Evolutionary conservation across 2,329 filamentous ascomycete genomes (phyloP), one percentile per base, ranked within the genome.

Genomic region (Pseudopyricularia javanii): DNA sequence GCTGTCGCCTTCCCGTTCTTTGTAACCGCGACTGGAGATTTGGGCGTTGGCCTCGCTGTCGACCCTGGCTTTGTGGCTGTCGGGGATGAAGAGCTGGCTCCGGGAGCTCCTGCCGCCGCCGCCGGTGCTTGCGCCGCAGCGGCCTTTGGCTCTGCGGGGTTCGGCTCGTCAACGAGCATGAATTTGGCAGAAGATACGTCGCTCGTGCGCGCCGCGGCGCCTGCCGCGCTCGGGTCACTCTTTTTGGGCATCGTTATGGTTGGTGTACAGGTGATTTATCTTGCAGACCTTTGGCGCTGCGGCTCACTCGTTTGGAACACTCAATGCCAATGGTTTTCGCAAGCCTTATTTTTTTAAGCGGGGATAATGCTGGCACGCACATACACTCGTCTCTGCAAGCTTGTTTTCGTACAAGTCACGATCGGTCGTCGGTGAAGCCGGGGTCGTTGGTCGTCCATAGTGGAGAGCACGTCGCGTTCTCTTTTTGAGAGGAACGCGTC

Each of bases 141-240:
- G 5, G 28, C 28, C 28, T 9, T 30, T 4, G 28, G 28, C 28
- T 30, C 28, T 30, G 28, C 28, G 9, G 28, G 33, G 33, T 28
- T 17, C 40, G 35, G 52, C 66, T 74, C 71, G 48, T 76, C 73
- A 56, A 68, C 67, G 28, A 67, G 68, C 37, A 69, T 69, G 47
- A 74, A 71, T 33, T 70, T 68, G 8, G 73, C 70, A 52, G 68
- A 69, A 11, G 75, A 72, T 45, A 68, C 69, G 57, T 75, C 71
- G 67, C 70, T 73, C 56, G 66, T 69, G 56, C 68, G 69, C 43
- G 62, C 53, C 28, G 66, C 57, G 53, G 33, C 59, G 57, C 33
- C 52, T 22, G 48, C 32, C 7, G 50, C 40, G n/a, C 24, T 35
- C 11, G 4, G 60, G 58, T 79, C 76, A 57, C 72, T 75, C 63